These are phyloP conservation scores for Grosmannia huntii DNA, from an alignment of 2,329 filamentous ascomycete genomes.

Conservation along the genomic window DNA sequence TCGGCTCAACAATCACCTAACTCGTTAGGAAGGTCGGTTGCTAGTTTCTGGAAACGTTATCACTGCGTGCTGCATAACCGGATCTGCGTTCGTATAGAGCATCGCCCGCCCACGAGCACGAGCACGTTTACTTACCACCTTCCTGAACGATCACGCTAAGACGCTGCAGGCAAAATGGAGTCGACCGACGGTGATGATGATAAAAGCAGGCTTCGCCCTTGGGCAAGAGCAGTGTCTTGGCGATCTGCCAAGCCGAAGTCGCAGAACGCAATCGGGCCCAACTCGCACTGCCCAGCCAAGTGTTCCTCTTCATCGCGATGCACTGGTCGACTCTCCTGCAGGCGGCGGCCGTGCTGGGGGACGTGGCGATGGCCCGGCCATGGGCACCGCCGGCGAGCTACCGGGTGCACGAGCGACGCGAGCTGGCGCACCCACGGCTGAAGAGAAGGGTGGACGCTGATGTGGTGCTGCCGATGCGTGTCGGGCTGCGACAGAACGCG, in stretches of 20 bases:
- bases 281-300: too few species aligned
- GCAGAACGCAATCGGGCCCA: too few species aligned
- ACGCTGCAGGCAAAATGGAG: not conserved
- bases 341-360: not conserved
- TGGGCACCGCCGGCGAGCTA: not conserved
- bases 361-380: not conserved
- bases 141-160: not conserved
- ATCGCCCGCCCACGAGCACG: not conserved
- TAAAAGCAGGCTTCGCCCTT: not conserved
- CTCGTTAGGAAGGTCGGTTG: not conserved
- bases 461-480: constrained; percentile 5
- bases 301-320: not conserved
- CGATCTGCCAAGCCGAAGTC: too few species aligned
- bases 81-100: not conserved
- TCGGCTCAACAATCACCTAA: not conserved
- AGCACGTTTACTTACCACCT: not conserved
- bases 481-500: constrained; percentile 3
- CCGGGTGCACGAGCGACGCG: constrained; percentile 5
- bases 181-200: not conserved
- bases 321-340: not conserved
- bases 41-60: not conserved
- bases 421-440: not conserved
- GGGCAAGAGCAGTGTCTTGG: too few species aligned
- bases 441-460: not conserved
- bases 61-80: not conserved